A percentile compares a stretch with the other conserved stretches of the same genome.
These are phyloP conservation scores for Aspergillus fumigatus DNA, from an alignment of 2,329 filamentous ascomycete genomes.

Conservation along the genomic window DNA sequence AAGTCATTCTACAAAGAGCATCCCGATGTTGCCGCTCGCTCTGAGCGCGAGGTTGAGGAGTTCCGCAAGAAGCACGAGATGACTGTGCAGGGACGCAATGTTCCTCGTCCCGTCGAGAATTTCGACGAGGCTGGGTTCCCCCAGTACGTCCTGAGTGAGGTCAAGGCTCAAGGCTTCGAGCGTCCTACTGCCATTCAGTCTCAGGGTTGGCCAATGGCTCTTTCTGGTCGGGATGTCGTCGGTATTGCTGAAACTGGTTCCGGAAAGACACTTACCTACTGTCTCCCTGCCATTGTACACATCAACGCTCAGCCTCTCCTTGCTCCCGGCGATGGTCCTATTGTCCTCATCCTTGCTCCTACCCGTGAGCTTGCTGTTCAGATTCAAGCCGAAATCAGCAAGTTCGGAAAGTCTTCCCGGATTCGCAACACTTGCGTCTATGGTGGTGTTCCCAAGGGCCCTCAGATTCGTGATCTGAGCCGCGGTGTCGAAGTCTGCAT, in stretches of 20 bases:
- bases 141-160: slow-evolving; percentile 94
- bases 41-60: slow-evolving; percentile 73
- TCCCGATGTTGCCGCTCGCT: slow-evolving; percentile 68
- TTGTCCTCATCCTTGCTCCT: slow-evolving; percentile 90
- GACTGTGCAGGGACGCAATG: slow-evolving; percentile 69
- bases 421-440: slow-evolving; percentile 99
- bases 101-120: slow-evolving; percentile 91
- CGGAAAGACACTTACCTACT: slow-evolving; percentile 98
- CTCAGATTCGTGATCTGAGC: slow-evolving; percentile 90
- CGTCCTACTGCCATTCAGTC: slow-evolving; percentile 95
- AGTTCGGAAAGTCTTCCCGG: slow-evolving; percentile 95
- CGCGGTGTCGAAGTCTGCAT: slow-evolving; percentile 98
- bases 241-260: slow-evolving; percentile 99
- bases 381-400: slow-evolving; percentile 97
- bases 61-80: slow-evolving; percentile 87
- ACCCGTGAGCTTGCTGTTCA: slow-evolving; percentile 97
- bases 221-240: slow-evolving; percentile 95
- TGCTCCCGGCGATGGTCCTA: slow-evolving; percentile 90
- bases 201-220: slow-evolving; percentile 98
- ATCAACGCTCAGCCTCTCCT: slow-evolving; percentile 98
- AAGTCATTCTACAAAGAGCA: slow-evolving; percentile 99
- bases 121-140: slow-evolving; percentile 99
- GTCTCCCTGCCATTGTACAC: slow-evolving; percentile 95
- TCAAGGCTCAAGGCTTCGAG: slow-evolving; percentile 95
- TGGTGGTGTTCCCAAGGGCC: slow-evolving; percentile 96